These are phyloP conservation scores for Gracilaria caudata DNA, from an alignment of 23 red algal species.

Conservation along the genomic window DNA sequence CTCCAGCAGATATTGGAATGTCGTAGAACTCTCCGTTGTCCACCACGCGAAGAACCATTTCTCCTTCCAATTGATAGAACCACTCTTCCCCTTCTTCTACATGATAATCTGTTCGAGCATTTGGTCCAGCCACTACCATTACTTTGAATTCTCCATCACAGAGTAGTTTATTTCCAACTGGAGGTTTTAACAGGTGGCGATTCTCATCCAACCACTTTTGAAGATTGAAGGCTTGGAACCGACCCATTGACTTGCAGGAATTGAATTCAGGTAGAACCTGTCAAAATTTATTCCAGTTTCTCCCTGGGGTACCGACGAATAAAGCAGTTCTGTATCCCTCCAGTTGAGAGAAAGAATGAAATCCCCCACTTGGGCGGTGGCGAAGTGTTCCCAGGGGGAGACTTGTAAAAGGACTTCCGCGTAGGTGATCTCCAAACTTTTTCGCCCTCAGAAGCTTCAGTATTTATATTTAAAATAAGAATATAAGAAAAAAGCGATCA, in stretches of 20 bases:
- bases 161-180: constrained; percentile 90
- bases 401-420: no score
- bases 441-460: no score
- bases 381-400: no score
- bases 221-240: constrained; percentile 65
- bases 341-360: no score
- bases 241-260: constrained; percentile 13
- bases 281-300: neutral
- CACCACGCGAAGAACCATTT: constrained; percentile 82
- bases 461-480: no score
- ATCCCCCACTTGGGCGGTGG: no score
- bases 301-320: no score
- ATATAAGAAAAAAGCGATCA: no score
- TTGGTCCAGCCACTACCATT: constrained; percentile 97
- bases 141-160: constrained; percentile 90
- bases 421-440: no score
- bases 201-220: constrained; percentile 84
- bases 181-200: constrained; percentile 77
- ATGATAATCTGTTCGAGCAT: constrained; percentile 96
- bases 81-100: constrained; percentile 91
- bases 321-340: no score
- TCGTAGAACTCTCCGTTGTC: constrained; percentile 79
- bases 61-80: constrained; percentile 96
- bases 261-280: neutral
- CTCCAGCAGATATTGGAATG: constrained; percentile 76